Base-by-base conservation (phyloP, 2,329 filamentous ascomycete genomes). In the Xylaria sp. region DNA sequence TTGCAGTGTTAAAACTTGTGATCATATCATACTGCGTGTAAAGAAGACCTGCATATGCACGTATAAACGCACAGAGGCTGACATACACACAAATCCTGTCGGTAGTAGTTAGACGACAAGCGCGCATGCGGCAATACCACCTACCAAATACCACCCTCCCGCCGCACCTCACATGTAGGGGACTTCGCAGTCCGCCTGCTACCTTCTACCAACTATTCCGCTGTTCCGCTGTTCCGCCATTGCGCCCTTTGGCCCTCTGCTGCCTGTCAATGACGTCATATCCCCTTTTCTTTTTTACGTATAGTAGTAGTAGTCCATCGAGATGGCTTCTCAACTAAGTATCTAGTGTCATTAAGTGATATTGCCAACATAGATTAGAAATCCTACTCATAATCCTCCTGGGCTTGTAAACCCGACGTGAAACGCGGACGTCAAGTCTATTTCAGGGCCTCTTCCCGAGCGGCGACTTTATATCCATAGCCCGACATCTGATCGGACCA, bases 201-300 rank as follows among this genome's bases (percentile, higher is more conserved):
- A 3, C 41, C 7, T 32, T 32, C 48, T 32, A 8, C 48, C 15
- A n/a, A 8, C 48, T 8, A n/a, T 52, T 32, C 25, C 25, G 48
- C 48, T 39, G 13, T 39, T 39, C 25, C 18, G 25, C 48, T 9
- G 32, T 52, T 32, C 15, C 15, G 25, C 48, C 25, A n/a, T 32
- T 8, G 13, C 7, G 9, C 48, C 48, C 48, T 32, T 32, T n/a
- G 48, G 15, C 15, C 25, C 18, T n/a, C 18, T 15, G 15, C 23
- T 32, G 48, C 7, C 6, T 52, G 48, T 52, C 15, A 10, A 4
- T 65, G 63, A 60, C 63, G 30, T 65, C 63, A 65, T 65, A 65
- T 48, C 63, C 56, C 56, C 57, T 28, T 65, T 65, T 46, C 43
- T 46, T 20, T 55, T 12, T 45, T 32, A 36, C n/a, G n/a, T n/a